Base-by-base conservation (phyloP, 2,329 filamentous ascomycete species). In the Neofusicoccum cordaticola region DNA sequence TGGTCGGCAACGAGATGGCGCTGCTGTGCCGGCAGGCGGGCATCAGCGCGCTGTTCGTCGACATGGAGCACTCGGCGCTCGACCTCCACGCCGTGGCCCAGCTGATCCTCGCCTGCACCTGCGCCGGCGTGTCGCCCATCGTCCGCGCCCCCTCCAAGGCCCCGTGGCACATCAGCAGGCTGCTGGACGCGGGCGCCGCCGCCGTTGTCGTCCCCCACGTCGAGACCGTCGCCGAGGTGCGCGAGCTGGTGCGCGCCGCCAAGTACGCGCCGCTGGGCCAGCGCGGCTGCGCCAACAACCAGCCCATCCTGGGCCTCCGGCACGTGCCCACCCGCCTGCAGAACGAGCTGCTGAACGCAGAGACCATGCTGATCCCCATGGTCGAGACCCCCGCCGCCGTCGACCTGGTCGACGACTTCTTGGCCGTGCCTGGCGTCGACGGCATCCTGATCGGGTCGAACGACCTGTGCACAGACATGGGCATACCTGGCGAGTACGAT, bases 31-130 rank as follows among this genome's bases (percentile, higher is more conserved):
- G 50, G 9, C 50, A 52, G 9, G 78, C 79, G 11, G 78, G 78
- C 7, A 74, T 79, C 58, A 74, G 80, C 56, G 78, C 74, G 45
- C 72, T 81, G 44, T 74, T 81, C 64, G 77, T 82, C 64, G 79
- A 82, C 62, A 79, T 82, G 77, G 79, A 82, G 66, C 80, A 82
- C 66, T 78, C 76, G 2, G 69, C 75, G 2, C 70, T 81, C 35
- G 72, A 75, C 63, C 68, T 82, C 19, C 72, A 74, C 65, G 69
- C 71, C 0, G 73, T 75, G 7, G 68, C 71, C 15, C 78, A 80
- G 64, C 71, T 81, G 11, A 74, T 75, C 58, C 72, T 79, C 5
- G 79, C 79, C 17, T 76, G 73, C 57, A 72, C 76, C 37, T 78
- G 75, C 58, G 77, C 73, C 45, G 77, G 77, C 11, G 72, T 81